These are phyloP conservation scores for Polyplosphaeria fusca DNA, from an alignment of 495 filamentous ascomycete species.

Conservation along the genomic window DNA sequence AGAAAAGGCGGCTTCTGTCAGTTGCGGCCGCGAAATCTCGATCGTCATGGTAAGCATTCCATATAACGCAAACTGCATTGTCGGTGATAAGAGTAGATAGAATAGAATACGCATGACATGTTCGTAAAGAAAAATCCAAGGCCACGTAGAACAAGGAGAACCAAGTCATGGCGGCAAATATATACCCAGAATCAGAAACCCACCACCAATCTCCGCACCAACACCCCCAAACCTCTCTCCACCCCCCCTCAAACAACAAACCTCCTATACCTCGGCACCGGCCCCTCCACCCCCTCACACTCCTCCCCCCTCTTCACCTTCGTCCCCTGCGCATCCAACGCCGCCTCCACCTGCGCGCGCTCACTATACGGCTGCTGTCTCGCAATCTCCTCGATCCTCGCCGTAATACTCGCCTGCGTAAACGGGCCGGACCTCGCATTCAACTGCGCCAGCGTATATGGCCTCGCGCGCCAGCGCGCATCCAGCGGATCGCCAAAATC, in stretches of 20 bases:
- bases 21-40: no score
- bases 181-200: no score
- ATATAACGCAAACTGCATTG: no score
- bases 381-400: constrained; percentile 1
- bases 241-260: neutral
- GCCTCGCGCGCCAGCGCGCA: constrained; percentile 31
- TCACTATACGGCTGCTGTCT: constrained; percentile 24
- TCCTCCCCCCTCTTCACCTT: neutral
- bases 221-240: no score
- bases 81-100: no score
- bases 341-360: constrained; percentile 8
- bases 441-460: constrained; percentile 7
- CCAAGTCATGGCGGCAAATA: no score
- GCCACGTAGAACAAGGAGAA: no score
- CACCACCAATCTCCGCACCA: no score
- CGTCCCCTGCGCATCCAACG: neutral
- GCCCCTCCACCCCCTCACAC: neutral
- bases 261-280: constrained; percentile 8
- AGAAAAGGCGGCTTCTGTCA: no score
- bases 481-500: constrained; percentile 44
- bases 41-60: no score
- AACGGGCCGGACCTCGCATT: constrained; percentile 4
- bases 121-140: no score
- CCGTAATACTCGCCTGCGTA: constrained; percentile 13
- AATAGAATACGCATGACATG: no score